These are phyloP conservation scores for Nemania abortiva DNA, from an alignment of 2,329 filamentous ascomycete species.

Conservation along the genomic window DNA sequence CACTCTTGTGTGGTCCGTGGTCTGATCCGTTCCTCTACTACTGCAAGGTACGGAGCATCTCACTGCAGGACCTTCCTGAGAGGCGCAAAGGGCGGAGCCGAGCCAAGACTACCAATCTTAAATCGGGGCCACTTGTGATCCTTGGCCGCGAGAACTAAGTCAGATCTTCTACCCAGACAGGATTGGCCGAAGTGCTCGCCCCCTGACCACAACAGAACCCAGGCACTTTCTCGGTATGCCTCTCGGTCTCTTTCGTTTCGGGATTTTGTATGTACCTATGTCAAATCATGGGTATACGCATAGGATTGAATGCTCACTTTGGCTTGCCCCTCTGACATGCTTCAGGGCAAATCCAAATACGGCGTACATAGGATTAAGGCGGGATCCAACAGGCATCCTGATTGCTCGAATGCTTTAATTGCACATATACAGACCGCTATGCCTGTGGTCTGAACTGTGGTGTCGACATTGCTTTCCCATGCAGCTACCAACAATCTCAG, in stretches of 20 bases:
- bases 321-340: constrained; percentile 29
- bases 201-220: constrained; percentile 20
- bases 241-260: constrained; percentile 38
- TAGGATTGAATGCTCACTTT: background rate
- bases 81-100: constrained; percentile 16
- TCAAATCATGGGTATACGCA: constrained; percentile 3
- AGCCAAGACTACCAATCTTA: constrained; percentile 39
- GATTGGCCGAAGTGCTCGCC: background rate
- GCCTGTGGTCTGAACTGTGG: background rate
- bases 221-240: constrained; percentile 30
- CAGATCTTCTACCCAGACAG: constrained; percentile 33
- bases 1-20: constrained; percentile 12
- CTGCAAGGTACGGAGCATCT: constrained; percentile 40
- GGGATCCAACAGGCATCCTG: constrained; percentile 6
- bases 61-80: constrained; percentile 34
- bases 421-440: constrained; percentile 8
- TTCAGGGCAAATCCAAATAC: constrained; percentile 20
- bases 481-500: background rate
- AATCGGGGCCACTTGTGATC: constrained; percentile 30
- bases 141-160: constrained; percentile 23
- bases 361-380: constrained; percentile 19
- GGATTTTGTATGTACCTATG: constrained; percentile 5
- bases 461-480: background rate
- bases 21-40: constrained; percentile 25
- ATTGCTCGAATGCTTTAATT: constrained; percentile 26